Conservation (phyloP, 176 grass and related monocot species). For the Zoysia pacifica region DNA sequence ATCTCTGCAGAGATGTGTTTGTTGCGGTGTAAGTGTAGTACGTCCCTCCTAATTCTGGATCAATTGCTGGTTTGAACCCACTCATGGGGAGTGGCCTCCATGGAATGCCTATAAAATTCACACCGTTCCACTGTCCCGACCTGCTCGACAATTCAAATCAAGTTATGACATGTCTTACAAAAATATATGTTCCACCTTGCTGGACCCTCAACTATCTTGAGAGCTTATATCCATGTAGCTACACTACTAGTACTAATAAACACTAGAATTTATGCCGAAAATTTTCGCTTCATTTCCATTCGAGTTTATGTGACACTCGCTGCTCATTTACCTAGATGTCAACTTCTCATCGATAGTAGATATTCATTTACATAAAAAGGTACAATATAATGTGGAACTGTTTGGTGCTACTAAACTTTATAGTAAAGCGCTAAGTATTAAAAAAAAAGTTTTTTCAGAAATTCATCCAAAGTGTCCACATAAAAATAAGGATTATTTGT, state of each 20-base stretch:
- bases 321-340: background rate
- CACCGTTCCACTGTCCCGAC: slow-evolving; percentile 58
- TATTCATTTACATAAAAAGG: slow-evolving; percentile 17
- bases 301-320: slow-evolving; percentile 15
- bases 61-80: slow-evolving; percentile 47
- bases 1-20: slow-evolving; percentile 74
- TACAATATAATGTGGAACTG: background rate
- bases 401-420: background rate
- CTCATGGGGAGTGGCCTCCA: slow-evolving; percentile 64
- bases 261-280: background rate
- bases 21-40: slow-evolving; percentile 77
- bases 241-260: background rate
- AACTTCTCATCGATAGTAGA: slow-evolving; percentile 1
- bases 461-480: slow-evolving; percentile 16
- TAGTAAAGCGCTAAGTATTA: background rate
- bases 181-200: background rate
- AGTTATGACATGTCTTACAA: slow-evolving; percentile 3
- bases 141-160: slow-evolving; percentile 45
- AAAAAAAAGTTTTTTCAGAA: background rate
- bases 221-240: background rate
- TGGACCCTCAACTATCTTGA: background rate
- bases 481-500: background rate
- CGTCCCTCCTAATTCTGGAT: slow-evolving; percentile 28
- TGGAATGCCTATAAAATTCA: slow-evolving; percentile 72
- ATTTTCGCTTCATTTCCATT: slow-evolving; percentile 19